phyloP scores from a whole-genome alignment of 495 filamentous ascomycete genomes.

The Neurospora cerealis region DNA sequence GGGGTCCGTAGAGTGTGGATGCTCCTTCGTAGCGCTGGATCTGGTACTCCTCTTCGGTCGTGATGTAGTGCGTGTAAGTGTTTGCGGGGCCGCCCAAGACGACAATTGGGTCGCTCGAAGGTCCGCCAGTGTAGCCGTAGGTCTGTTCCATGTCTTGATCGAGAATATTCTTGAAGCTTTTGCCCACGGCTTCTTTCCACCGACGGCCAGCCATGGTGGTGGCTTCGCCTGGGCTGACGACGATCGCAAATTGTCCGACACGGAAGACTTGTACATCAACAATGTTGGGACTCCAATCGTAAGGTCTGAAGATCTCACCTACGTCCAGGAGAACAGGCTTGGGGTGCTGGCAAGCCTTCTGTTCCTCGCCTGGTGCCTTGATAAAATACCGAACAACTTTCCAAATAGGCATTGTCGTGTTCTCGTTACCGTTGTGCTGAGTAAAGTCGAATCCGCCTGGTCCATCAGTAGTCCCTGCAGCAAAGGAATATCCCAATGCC shows the following conservation, averaged over 20 bases:
- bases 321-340: constrained; percentile 90
- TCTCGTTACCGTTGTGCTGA: constrained; percentile 64
- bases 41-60: constrained; percentile 82
- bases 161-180: background rate
- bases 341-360: constrained; percentile 65
- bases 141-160: background rate
- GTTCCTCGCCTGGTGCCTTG: constrained; percentile 59
- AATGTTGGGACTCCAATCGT: constrained; percentile 86
- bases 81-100: constrained; percentile 93
- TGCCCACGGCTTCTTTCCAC: constrained; percentile 72
- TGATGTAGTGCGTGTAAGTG: constrained; percentile 92
- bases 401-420: constrained; percentile 80
- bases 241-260: constrained; percentile 78
- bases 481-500: constrained; percentile 90
- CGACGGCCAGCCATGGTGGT: constrained; percentile 92
- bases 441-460: constrained; percentile 92
- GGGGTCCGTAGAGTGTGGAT: constrained; percentile 88
- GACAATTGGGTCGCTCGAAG: constrained; percentile 45
- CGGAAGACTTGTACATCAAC: constrained; percentile 86
- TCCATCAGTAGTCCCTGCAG: constrained; percentile 88
- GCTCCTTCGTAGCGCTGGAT: constrained; percentile 94
- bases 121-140: background rate
- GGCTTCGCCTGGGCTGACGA: constrained; percentile 83
- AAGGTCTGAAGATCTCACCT: constrained; percentile 68
- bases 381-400: constrained; percentile 60